Evolutionary conservation across 345 rosid genomes (phyloP), one percentile per base, ranked within the genome.

Genomic region (Gossypium sturtianum): DNA sequence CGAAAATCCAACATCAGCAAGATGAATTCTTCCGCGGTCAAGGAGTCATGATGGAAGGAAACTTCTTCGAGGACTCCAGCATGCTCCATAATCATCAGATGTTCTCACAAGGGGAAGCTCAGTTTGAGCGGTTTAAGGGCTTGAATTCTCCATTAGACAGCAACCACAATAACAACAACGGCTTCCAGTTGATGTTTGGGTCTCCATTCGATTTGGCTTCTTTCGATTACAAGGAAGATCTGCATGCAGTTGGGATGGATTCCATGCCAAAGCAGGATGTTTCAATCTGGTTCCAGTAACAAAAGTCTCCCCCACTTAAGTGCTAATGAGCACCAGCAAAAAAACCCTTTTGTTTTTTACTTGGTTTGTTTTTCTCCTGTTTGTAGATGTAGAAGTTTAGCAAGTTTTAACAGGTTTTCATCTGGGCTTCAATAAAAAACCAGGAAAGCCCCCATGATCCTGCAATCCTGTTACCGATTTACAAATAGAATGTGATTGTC

Each of bases 221-320:
- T 10, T 92, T 87, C 0, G 91, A 89, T 65, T 88, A 84, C 77
- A 92, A 90, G 74, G 96, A 90, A 19, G 97, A 93, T 70, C 80
- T 89, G 17, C 85, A 86, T 45, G 86, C 86, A 22, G 82, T 79
- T 20, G 83, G 83, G 54, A 79, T 86, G 80, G 90, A 89, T 77
- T 53, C 80, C 16, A 61, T 86, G 75, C 89, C 87, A 59, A 89
- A 88, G 85, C 98, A 89, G 68, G 95, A 92, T 54, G 87, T 78
- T 15, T 61, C 97, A 47, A 77, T 86, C 51, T 95, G 98, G 99
- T 91, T 86, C 88, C 77, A 82, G 75, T 72, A 68, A 77, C 58
- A 62, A 49, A 34, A 56, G 0, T 54, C 6, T 3, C 20, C 27
- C 27, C 27, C 27, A 20, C 12, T 2, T 22, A 19, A 20, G 61